phyloP scores from a whole-genome alignment of 768 basidiomycete species.

The Lentinula edodes region DNA sequence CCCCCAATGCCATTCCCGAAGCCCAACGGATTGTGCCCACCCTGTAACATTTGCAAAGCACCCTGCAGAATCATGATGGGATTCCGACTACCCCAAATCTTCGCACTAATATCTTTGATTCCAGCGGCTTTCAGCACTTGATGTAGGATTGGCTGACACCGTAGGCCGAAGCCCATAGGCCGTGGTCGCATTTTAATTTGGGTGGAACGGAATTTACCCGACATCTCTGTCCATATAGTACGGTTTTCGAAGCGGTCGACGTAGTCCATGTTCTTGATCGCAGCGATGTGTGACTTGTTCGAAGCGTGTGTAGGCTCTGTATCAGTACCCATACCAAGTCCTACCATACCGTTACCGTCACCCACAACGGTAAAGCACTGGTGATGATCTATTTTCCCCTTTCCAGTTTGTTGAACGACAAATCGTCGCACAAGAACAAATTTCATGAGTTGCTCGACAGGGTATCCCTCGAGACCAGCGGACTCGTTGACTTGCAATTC shows the following conservation, averaged over 20 bases:
- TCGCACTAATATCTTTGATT: conserved; percentile 91
- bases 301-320: conserved; percentile 46
- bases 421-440: conserved; percentile 45
- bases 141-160: conserved; percentile 86
- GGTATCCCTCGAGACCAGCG: conserved; percentile 12
- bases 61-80: conserved; percentile 83
- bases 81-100: conserved; percentile 92
- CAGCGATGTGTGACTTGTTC: conserved; percentile 57
- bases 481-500: conserved; percentile 28
- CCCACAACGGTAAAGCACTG: conserved; percentile 70
- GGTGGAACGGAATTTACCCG: conserved; percentile 80
- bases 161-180: conserved; percentile 87
- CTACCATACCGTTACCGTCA: conserved; percentile 79
- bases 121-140: conserved; percentile 89
- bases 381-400: conserved; percentile 75
- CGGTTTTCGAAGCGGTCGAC: conserved; percentile 92
- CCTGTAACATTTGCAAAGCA: conserved; percentile 75
- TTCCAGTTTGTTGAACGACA: conserved; percentile 87
- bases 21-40: conserved; percentile 71
- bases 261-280: conserved; percentile 84
- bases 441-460: conserved; percentile 24
- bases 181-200: conserved; percentile 75
- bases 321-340: conserved; percentile 79
- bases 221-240: conserved; percentile 92
- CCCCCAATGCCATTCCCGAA: conserved; percentile 86